Evolutionary conservation across 352 stramenopile species (phyloP).

Genomic region (Pythium periplocum): DNA sequence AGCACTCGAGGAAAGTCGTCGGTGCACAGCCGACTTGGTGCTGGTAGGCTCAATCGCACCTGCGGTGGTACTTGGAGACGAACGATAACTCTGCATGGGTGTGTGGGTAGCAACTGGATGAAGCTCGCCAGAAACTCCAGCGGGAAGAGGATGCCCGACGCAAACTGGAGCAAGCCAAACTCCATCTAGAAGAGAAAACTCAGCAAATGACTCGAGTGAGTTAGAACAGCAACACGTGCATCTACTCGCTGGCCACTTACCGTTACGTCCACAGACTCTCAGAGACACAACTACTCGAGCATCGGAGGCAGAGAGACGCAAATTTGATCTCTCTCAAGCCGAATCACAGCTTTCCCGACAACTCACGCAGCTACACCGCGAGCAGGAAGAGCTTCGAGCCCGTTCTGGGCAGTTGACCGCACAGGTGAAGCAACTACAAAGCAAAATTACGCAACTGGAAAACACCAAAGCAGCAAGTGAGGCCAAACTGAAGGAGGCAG

Average conservation of each 20-base stretch:
- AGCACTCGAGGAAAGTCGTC: too few relatives aligned
- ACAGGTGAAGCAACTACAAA: constrained; percentile 47
- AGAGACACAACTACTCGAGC: constrained; percentile 31
- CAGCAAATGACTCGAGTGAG: constrained; percentile 11
- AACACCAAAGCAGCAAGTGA: constrained; percentile 21
- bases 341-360: constrained; percentile 40
- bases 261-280: constrained; percentile 22
- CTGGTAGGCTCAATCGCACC: background rate
- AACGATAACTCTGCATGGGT: too few relatives aligned
- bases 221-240: too few relatives aligned
- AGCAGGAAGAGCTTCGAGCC: constrained; percentile 53
- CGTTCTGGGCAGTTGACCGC: constrained; percentile 28
- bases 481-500: constrained; percentile 31
- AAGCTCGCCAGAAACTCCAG: background rate
- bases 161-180: constrained; percentile 29
- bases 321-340: constrained; percentile 18
- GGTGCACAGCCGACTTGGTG: too few relatives aligned
- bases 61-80: too few relatives aligned
- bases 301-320: constrained; percentile 38
- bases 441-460: constrained; percentile 35
- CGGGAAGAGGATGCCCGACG: too few relatives aligned
- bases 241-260: background rate
- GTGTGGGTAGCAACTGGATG: constrained; percentile 7
- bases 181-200: constrained; percentile 38
- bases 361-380: constrained; percentile 34